A percentile compares a stretch with the other conserved stretches of the same genome.
Conservation (phyloP, 1,284 basidiomycete species). For the Sparassis latifolia region DNA sequence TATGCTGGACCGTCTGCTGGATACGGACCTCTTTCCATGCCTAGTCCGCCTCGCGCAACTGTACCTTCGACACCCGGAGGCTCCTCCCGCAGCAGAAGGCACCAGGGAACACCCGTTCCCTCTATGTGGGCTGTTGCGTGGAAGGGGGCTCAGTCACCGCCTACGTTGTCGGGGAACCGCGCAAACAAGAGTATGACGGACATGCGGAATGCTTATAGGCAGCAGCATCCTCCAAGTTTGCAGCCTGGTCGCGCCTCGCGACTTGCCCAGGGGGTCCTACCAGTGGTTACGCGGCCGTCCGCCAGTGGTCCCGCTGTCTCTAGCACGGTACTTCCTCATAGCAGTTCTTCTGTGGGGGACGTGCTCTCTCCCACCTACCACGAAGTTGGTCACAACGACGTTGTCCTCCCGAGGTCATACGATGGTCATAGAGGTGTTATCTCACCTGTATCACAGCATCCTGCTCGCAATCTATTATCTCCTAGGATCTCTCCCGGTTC, state of each 20-base stretch:
- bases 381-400: constrained; percentile 2
- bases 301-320: constrained; percentile 15
- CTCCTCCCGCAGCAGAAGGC: constrained; percentile 15
- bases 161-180: constrained; percentile 2
- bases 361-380: constrained; percentile 4
- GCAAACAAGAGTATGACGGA: constrained; percentile 54
- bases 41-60: neutral
- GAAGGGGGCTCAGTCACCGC: constrained; percentile 33
- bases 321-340: constrained; percentile 6
- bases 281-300: constrained; percentile 15
- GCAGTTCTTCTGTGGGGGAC: constrained; percentile 8
- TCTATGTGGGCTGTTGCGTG: constrained; percentile 40
- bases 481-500: constrained; percentile 5
- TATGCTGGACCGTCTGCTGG: constrained; percentile 13
- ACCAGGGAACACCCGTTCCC: constrained; percentile 34
- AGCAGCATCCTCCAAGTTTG: constrained; percentile 30
- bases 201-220: constrained; percentile 33
- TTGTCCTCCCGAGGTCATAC: constrained; percentile 26
- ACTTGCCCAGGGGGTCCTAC: constrained; percentile 10
- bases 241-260: constrained; percentile 26
- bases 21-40: neutral
- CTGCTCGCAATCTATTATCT: neutral
- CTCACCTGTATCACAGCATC: constrained; percentile 8
- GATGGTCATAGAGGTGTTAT: constrained; percentile 24
- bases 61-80: constrained; percentile 6